Percentiles rank a stretch among this genome's conserved stretches.
phyloP scores from a whole-genome alignment of 2,329 filamentous ascomycete species.

The Ploettnerulaceae sp. region DNA sequence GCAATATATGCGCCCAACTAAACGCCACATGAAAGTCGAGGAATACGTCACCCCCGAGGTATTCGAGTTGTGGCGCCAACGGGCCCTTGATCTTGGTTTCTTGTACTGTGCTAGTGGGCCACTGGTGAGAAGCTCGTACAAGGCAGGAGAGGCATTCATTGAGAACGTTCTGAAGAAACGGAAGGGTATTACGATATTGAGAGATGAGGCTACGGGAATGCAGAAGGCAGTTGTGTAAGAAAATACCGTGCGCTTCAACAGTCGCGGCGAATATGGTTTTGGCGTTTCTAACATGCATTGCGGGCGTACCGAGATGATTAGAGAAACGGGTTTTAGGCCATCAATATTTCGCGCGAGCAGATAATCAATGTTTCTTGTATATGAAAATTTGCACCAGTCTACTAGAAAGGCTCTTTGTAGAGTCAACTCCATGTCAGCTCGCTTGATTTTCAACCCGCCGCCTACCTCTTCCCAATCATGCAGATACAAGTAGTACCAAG shows the following conservation, averaged over 20 bases:
- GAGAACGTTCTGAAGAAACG: conserved; percentile 74
- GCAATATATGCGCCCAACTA: conserved; percentile 99
- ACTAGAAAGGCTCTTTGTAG: no score
- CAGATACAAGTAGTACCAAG: no score
- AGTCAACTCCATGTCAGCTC: neutral
- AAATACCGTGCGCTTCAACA: conserved; percentile 10
- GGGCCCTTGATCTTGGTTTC: conserved; percentile 92
- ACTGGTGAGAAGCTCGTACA: conserved; percentile 90
- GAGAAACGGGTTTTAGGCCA: no score
- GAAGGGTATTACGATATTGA: conserved; percentile 27
- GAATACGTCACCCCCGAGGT: conserved; percentile 88
- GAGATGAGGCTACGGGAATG: conserved; percentile 27
- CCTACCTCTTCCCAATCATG: no score
- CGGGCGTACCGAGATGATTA: conserved; percentile 12
- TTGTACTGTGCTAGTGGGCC: conserved; percentile 93
- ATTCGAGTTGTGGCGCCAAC: conserved; percentile 87
- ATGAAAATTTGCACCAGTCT: no score
- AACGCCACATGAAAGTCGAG: conserved; percentile 94
- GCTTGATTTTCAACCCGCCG: neutral
- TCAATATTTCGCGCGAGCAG: no score
- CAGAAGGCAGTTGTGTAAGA: conserved; percentile 30
- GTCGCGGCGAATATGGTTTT: neutral
- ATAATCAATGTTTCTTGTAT: no score
- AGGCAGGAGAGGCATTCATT: conserved; percentile 97
- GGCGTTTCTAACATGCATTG: conserved; percentile 13